These are phyloP conservation scores for Metschnikowia cerradonensis DNA, from an alignment of 805 yeast genomes.

Conservation along the genomic window DNA sequence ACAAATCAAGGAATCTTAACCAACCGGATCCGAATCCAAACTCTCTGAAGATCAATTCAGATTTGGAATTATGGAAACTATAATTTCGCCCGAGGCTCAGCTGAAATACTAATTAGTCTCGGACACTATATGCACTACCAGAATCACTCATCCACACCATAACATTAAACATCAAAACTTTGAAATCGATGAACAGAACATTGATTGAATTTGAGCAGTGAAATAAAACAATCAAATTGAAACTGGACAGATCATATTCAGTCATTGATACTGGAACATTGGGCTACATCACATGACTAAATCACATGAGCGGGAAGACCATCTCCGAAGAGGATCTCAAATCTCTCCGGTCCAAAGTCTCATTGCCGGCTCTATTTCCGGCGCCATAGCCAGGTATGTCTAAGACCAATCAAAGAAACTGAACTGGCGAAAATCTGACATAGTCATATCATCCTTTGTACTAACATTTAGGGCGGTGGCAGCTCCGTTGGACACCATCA, in stretches of 20 bases:
- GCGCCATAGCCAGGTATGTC: constrained; percentile 41
- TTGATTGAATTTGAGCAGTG: too few species aligned
- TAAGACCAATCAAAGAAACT: background rate
- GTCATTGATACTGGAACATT: background rate
- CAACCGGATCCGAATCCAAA: too few species aligned
- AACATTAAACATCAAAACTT: too few species aligned
- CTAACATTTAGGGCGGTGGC: constrained; percentile 47
- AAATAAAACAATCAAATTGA: too few species aligned
- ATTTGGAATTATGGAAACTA: too few species aligned
- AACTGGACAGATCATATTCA: too few species aligned
- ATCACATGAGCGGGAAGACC: constrained; percentile 31
- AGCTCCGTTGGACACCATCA: constrained; percentile 78
- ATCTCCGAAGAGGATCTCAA: constrained; percentile 47
- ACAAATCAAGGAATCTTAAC: background rate
- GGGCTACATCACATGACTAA: background rate
- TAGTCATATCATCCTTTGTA: background rate
- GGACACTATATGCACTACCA: too few species aligned
- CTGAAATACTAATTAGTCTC: too few species aligned
- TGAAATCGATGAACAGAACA: too few species aligned
- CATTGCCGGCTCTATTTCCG: constrained; percentile 56
- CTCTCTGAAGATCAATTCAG: too few species aligned
- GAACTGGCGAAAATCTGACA: too few species aligned
- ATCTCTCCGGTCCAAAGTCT: constrained; percentile 52
- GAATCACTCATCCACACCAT: background rate
- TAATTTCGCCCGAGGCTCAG: background rate